Conservation (phyloP, 495 filamentous ascomycete genomes). For the Daldinia concentrica region DNA sequence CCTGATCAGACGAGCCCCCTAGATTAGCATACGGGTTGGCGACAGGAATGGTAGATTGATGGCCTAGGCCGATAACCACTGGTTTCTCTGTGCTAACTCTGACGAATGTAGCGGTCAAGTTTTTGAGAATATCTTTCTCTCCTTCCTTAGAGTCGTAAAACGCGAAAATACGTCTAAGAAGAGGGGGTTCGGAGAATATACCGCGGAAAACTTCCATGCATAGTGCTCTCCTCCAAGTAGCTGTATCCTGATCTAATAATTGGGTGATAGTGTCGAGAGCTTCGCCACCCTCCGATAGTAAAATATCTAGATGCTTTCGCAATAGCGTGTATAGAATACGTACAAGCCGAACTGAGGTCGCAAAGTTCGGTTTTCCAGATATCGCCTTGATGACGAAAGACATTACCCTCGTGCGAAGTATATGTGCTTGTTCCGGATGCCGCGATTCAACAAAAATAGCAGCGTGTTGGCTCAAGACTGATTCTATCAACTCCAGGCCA, state of each 20-base stretch:
- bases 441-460: constrained; percentile 69
- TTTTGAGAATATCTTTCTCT: constrained; percentile 78
- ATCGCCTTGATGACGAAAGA: constrained; percentile 81
- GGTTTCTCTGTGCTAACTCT: constrained; percentile 91
- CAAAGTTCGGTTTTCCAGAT: constrained; percentile 80
- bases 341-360: constrained; percentile 81
- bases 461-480: constrained; percentile 83
- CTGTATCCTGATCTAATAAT: constrained; percentile 83
- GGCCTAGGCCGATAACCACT: constrained; percentile 81
- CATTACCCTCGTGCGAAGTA: constrained; percentile 81
- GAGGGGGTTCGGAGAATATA: constrained; percentile 79
- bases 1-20: constrained; percentile 72
- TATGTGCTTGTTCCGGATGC: constrained; percentile 82
- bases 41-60: constrained; percentile 81
- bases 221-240: constrained; percentile 83
- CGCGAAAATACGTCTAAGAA: constrained; percentile 82
- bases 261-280: constrained; percentile 86
- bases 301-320: constrained; percentile 75
- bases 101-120: constrained; percentile 84
- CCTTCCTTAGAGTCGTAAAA: constrained; percentile 78
- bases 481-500: constrained; percentile 90
- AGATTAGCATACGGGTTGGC: constrained; percentile 52
- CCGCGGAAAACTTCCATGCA: constrained; percentile 92
- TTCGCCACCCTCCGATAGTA: constrained; percentile 84
- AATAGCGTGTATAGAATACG: constrained; percentile 83